A percentile compares a stretch with the other conserved stretches of the same genome.
phyloP scores from a whole-genome alignment of 192 early-diverging fungal species.

The Coemansia sp. region DNA sequence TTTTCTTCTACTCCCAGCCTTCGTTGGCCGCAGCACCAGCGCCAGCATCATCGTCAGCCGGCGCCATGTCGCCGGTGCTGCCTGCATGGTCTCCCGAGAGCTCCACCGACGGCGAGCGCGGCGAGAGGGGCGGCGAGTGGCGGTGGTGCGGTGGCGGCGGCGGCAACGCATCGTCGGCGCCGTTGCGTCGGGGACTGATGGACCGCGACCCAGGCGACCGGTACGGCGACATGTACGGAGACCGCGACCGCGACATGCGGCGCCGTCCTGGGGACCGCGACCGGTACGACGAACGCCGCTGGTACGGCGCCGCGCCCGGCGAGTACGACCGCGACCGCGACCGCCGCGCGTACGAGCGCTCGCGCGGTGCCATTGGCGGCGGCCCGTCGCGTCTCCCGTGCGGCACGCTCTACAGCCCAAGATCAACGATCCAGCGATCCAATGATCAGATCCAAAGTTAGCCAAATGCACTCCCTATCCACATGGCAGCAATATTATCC shows the following conservation, averaged over 20 bases:
- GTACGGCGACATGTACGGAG: slow-evolving; percentile 13
- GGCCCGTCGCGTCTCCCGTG: slow-evolving; percentile 35
- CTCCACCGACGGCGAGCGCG: slow-evolving; percentile 50
- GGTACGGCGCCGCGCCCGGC: slow-evolving; percentile 30
- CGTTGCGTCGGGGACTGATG: slow-evolving; percentile 26
- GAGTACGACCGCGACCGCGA: slow-evolving; percentile 59
- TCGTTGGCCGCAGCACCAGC: slow-evolving; percentile 7
- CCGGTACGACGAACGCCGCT: slow-evolving; percentile 28
- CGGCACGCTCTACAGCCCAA: not conserved
- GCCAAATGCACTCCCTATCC: not conserved
- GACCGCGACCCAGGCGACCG: slow-evolving; percentile 16
- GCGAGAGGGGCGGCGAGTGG: slow-evolving; percentile 30
- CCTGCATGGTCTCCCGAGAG: slow-evolving; percentile 15
- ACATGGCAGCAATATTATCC: not conserved
- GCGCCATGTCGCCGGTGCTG: not conserved
- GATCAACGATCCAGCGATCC: not conserved
- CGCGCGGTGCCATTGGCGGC: slow-evolving; percentile 39
- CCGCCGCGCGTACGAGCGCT: slow-evolving; percentile 52
- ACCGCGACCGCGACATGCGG: slow-evolving; percentile 37
- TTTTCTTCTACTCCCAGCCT: slow-evolving; percentile 34
- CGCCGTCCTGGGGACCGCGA: slow-evolving; percentile 33
- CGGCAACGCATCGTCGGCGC: slow-evolving; percentile 18
- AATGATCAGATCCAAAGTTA: not conserved
- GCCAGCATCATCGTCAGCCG: slow-evolving; percentile 15
- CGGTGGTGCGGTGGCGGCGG: slow-evolving; percentile 27